A percentile compares a stretch with the other conserved stretches of the same genome.
Evolutionary conservation across 805 yeast genomes (phyloP).

Genomic region (Saccharomycopsis sp.): DNA sequence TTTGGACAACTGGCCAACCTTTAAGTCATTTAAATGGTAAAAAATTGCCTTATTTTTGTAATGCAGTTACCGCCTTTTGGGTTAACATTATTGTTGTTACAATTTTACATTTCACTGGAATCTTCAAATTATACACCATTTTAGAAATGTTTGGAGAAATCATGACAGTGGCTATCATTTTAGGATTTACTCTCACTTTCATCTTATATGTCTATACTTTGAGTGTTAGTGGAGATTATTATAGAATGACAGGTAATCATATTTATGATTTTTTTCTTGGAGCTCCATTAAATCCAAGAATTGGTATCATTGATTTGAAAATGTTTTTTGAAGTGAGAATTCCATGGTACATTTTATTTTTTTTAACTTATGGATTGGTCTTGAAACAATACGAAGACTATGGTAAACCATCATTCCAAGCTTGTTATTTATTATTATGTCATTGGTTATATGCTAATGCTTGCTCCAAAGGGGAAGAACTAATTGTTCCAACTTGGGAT

Average conservation of each 20-base stretch:
- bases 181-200: constrained; percentile 64
- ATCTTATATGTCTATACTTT: constrained; percentile 61
- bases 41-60: constrained; percentile 87
- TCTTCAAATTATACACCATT: constrained; percentile 64
- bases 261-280: constrained; percentile 94
- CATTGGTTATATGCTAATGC: constrained; percentile 96
- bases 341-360: constrained; percentile 90
- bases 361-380: constrained; percentile 63
- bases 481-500: constrained; percentile 98
- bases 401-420: constrained; percentile 57
- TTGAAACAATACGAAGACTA: constrained; percentile 72
- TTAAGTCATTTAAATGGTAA: constrained; percentile 67
- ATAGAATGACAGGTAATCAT: constrained; percentile 84
- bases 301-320: constrained; percentile 86
- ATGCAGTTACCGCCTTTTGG: constrained; percentile 82
- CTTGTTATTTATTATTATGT: constrained; percentile 57
- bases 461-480: constrained; percentile 94
- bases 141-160: constrained; percentile 81
- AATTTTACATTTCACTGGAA: constrained; percentile 58
- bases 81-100: constrained; percentile 47
- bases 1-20: constrained; percentile 93
- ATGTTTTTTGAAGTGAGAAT: constrained; percentile 96
- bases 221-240: constrained; percentile 60
- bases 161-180: constrained; percentile 82
- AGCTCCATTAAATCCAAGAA: constrained; percentile 91